phyloP scores from a whole-genome alignment of 2,329 filamentous ascomycete genomes.

The Lasiodiplodia gonubiensis region DNA sequence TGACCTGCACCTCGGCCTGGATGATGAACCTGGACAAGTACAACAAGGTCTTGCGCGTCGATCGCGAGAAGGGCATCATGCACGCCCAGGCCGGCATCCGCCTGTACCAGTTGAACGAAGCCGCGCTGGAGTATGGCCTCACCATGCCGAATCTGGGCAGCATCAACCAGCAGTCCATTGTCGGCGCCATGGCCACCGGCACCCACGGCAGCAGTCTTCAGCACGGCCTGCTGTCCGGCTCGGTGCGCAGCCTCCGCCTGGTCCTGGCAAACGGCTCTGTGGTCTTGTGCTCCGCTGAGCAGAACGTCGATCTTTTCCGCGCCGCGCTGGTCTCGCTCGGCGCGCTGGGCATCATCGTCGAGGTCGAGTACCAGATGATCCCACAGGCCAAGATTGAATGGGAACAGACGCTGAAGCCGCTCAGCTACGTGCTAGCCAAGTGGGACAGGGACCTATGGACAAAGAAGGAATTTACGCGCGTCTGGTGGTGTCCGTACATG shows the following conservation, averaged over 20 bases:
- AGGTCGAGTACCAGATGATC: conserved; percentile 83
- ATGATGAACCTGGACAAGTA: conserved; percentile 90
- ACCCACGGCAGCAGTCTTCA: conserved; percentile 87
- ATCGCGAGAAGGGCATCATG: conserved; percentile 69
- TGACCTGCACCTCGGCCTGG: conserved; percentile 95
- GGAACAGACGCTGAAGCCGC: conserved; percentile 77
- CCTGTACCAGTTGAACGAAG: conserved; percentile 73
- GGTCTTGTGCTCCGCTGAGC: conserved; percentile 69
- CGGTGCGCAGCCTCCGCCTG: conserved; percentile 74
- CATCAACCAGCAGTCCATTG: conserved; percentile 93
- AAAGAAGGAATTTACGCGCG: conserved; percentile 83
- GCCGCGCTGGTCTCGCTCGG: conserved; percentile 87
- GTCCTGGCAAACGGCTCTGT: conserved; percentile 81
- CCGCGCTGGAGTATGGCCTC: conserved; percentile 75
- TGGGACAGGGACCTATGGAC: conserved; percentile 83
- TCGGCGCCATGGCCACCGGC: conserved; percentile 88
- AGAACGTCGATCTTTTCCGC: conserved; percentile 80
- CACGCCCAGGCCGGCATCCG: conserved; percentile 89
- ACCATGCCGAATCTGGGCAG: conserved; percentile 92
- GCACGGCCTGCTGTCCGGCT: conserved; percentile 85
- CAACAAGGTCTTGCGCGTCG: conserved; percentile 72
- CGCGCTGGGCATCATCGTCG: conserved; percentile 86
- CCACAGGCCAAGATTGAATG: conserved; percentile 85
- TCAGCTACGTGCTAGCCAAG: conserved; percentile 69
- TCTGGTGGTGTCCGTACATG: conserved; percentile 98